Base-by-base conservation (phyloP, 495 filamentous ascomycete species). In the Darksidea phi region DNA sequence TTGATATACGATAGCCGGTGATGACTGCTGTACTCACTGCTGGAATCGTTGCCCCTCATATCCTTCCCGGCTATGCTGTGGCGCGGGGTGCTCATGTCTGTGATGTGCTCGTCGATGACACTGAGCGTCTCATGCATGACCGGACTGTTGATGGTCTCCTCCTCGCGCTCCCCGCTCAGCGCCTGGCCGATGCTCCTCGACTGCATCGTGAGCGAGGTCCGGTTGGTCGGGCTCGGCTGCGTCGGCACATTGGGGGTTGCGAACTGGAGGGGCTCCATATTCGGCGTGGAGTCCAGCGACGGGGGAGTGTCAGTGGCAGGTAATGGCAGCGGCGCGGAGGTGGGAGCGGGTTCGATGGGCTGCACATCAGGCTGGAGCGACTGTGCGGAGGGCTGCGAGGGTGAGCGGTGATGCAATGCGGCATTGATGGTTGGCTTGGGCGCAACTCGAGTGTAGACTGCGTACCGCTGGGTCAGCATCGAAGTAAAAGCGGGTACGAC, bases 21-120 rank as follows among this genome's bases (percentile, higher is more conserved):
- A 63, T 90, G 84, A 57, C 81, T 88, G 72, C 90, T 94, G 70
- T 95, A 96, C 71, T 95, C 90, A 75, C 90, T 95, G 15, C 83
- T 89, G 20, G 90, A 94, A 72, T 94, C 91, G 57, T 84, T 90
- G 20, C 81, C 78, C 34, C 79, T 77, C 6, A 68, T 37, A 28
- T 85, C 82, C 52, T 75, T 77, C 18, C 73, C 73, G 8, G 72
- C 68, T 28, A 81, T 64, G 47, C 83, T 82, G 51, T 85, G 82
- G 38, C 85, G 82, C 45, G 90, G 83, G 6, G 86, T 90, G 70
- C 86, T 86, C 75, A 99, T 86, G 70, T 96, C 90, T 23, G 91
- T 96, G 48, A 99, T 97, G 71, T 97, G 95, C 73, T 99, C 95
- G 68, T 99, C 84, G 68, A 99, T 99, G 32, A 97, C 95, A 67